Base-by-base conservation (phyloP, 1,284 basidiomycete species). In the Hymenochaete sp. region DNA sequence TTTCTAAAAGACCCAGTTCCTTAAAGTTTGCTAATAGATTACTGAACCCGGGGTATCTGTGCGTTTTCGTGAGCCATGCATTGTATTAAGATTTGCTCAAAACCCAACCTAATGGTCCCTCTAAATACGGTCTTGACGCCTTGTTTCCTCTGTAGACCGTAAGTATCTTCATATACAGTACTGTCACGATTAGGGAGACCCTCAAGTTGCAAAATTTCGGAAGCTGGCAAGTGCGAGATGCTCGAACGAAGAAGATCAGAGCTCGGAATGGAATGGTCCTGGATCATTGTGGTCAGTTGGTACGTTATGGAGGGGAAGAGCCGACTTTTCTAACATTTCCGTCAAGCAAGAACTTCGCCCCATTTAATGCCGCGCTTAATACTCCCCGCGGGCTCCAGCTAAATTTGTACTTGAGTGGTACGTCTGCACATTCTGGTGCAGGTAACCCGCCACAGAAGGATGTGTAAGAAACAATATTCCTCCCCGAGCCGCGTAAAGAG, bases 401-500 rank as follows among this genome's bases (percentile, higher is more conserved):
- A 62, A 97, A 98, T 63, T 96, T 96, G 65, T 97, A 97, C 25
- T 84, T 78, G 13, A 95, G 66, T 2, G 91, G 78, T 9, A 77
- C 78, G 26, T 74, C 75, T 41, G 62, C 64, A 14, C 66, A 69
- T 40, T 88, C 83, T 0, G 89, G 88, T 2, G 86, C 83, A 0
- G 93, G 93, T 10, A 98, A 68, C 1, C 93, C 93, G 10, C 93
- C 93, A 52, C 93, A 98, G 72, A 95, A 96, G 0, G 90, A 93
- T 1, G 82, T 80, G 63, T 96, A 97, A 0, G 87, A 87, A 0
- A 75, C 64, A 14, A 93, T 72, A 2, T 70, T 65, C 58, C 83
- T 82, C 10, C 72, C 70, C 53, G 83, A 66, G 1, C 68, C 63
- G 36, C 76, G 70, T 2, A 89, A 61, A 40, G 69, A 65, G 44